These are phyloP conservation scores for Globisporangium parvum DNA, from an alignment of 352 stramenopile genomes.

Conservation along the genomic window DNA sequence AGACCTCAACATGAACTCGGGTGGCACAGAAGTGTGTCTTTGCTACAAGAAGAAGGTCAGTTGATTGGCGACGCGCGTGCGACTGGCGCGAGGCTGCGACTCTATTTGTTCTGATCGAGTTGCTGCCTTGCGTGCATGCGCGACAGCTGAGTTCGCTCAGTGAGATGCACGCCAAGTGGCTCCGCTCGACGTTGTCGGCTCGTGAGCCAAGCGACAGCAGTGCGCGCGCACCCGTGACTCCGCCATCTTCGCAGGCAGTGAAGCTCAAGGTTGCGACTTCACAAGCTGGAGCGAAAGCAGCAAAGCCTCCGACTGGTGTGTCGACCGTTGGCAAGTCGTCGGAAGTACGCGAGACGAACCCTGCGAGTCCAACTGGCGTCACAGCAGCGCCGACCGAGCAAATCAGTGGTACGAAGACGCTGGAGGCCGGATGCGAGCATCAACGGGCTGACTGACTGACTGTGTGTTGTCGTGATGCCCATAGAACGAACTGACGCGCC, in stretches of 20 bases:
- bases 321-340: slow-evolving; percentile 1
- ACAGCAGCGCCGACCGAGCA: neutral
- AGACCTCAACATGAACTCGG: slow-evolving; percentile 69
- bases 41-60: slow-evolving; percentile 80
- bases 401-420: neutral
- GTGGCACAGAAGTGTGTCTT: slow-evolving; percentile 67
- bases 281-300: neutral
- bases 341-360: slow-evolving; percentile 7
- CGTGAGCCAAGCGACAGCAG: neutral
- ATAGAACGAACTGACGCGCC: no score
- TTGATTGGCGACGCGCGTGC: neutral
- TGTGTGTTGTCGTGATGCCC: no score
- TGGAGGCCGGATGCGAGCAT: no score
- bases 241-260: neutral
- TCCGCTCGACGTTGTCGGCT: slow-evolving; percentile 18
- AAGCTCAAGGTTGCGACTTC: neutral
- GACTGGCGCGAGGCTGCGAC: no score
- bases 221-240: no score
- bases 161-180: slow-evolving; percentile 36
- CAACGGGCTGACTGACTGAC: neutral
- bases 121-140: neutral
- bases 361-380: neutral
- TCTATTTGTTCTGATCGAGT: neutral
- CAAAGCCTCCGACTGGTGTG: neutral
- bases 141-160: slow-evolving; percentile 27